Conservation (phyloP, 2,329 filamentous ascomycete species). For the Pseudohalonectria lignicola region DNA sequence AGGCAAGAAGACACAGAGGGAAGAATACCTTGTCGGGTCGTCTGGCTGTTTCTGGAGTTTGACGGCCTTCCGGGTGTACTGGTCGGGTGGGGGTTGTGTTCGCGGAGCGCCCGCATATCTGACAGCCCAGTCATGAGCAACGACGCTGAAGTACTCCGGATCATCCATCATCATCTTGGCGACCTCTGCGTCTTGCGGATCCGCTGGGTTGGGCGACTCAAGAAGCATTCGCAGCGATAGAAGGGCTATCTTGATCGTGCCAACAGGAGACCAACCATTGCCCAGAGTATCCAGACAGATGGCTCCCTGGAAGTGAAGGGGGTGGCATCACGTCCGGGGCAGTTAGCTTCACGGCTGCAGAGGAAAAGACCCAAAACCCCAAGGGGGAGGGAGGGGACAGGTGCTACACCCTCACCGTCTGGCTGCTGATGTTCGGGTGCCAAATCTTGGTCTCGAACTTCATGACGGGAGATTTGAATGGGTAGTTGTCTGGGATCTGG, state of each 20-base stretch:
- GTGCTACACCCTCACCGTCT: slow-evolving; percentile 54
- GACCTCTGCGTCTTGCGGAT: slow-evolving; percentile 93
- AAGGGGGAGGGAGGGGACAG: background rate
- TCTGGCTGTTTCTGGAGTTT: slow-evolving; percentile 30
- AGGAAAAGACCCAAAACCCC: background rate
- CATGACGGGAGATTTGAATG: slow-evolving; percentile 87
- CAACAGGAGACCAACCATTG: slow-evolving; percentile 84
- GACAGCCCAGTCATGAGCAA: slow-evolving; percentile 86
- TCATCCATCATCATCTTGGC: slow-evolving; percentile 78
- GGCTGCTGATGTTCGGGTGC: slow-evolving; percentile 94
- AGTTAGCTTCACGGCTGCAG: too few relatives aligned
- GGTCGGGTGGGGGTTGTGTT: slow-evolving; percentile 22
- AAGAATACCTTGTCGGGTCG: slow-evolving; percentile 33
- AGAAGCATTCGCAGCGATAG: slow-evolving; percentile 90
- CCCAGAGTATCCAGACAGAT: slow-evolving; percentile 94
- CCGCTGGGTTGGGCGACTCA: slow-evolving; percentile 86
- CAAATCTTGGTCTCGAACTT: slow-evolving; percentile 87
- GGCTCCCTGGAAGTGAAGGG: slow-evolving; percentile 53
- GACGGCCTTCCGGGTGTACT: slow-evolving; percentile 38
- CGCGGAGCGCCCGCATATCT: slow-evolving; percentile 66
- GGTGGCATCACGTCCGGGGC: too few relatives aligned
- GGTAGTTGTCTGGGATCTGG: slow-evolving; percentile 77
- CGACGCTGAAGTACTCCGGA: slow-evolving; percentile 67
- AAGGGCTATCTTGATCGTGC: slow-evolving; percentile 91
- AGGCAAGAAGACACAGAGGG: background rate